These are phyloP conservation scores for Begonia peltatifolia DNA, from an alignment of 306 rosid species.

Conservation along the genomic window DNA sequence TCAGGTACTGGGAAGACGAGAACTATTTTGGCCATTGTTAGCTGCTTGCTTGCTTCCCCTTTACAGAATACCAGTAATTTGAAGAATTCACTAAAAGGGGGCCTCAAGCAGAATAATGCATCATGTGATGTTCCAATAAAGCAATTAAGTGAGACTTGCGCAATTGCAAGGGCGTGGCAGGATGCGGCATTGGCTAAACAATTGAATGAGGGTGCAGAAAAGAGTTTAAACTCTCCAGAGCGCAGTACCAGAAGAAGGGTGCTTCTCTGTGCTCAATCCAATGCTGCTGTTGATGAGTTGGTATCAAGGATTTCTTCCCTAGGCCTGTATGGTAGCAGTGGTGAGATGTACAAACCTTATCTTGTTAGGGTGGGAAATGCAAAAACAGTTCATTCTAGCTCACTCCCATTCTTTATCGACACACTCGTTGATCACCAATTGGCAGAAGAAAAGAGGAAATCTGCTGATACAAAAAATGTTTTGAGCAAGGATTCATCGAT, in stretches of 20 bases:
- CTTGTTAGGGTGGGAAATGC: constrained; percentile 94
- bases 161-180: constrained; percentile 94
- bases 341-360: constrained; percentile 80
- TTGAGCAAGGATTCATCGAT: constrained; percentile 32
- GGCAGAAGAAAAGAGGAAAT: constrained; percentile 56
- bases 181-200: constrained; percentile 92
- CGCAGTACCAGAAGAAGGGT: constrained; percentile 49
- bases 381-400: constrained; percentile 77
- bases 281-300: constrained; percentile 96
- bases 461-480: constrained; percentile 37
- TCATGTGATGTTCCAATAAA: constrained; percentile 24
- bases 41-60: constrained; percentile 64
- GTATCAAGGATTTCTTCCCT: constrained; percentile 76
- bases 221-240: constrained; percentile 30
- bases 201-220: constrained; percentile 38
- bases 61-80: constrained; percentile 22
- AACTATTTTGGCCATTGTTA: constrained; percentile 88
- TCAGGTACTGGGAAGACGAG: constrained; percentile 94
- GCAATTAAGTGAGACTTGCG: constrained; percentile 44
- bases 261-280: constrained; percentile 95
- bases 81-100: constrained; percentile 18
- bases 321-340: constrained; percentile 67
- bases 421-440: constrained; percentile 83
- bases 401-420: constrained; percentile 82
- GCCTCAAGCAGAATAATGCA: constrained; percentile 21